Evolutionary conservation across 805 yeast species (phyloP), one percentile per base, ranked within the genome.

Genomic region (Yarrowia yakushimensis): DNA sequence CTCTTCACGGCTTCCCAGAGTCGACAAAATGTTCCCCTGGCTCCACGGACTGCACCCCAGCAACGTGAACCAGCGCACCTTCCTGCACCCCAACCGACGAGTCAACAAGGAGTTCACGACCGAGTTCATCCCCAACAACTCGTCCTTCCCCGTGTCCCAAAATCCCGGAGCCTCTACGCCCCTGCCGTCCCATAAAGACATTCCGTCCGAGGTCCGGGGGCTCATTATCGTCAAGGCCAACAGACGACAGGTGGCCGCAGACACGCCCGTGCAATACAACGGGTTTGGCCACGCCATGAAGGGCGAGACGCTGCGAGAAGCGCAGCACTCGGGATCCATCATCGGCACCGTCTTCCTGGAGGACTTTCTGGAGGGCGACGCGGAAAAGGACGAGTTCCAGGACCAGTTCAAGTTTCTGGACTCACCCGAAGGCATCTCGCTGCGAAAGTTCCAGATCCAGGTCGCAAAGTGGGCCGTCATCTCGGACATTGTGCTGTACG

Each of bases 391-490:
- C 17, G 66, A 39, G 17, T 71, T 78, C 33, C 66, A 82, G 52
- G 89, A 89, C 0, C 65, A 77, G 9, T 86, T 88, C 67, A 74
- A 80, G 57, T 78, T 81, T 63, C 71, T 85, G 68, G 92, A 87
- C 67, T 93, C 91, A 15, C 82, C 79, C 63, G 77, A 81, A 43
- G 94, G 96, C 4, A 85, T 89, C 6, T 83, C 90, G 3, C 79
- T 91, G 62, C 80, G 97, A 66, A 89, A 92, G 70, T 92, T 91
- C 73, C 90, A 88, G 70, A 83, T 88, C 63, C 98, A 93, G 74
- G 87, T 85, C 18, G 81, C 90, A n/a, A 91, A 90, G 70, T 76
- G 86, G 65, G 87, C 94, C 33, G 78, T 83, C 27, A 78, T 90
- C 10, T 80, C 94, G 0, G 96, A 89, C 69, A 82, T 90, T 57